Evolutionary conservation across 495 filamentous ascomycete species (phyloP).

Genomic region (Neurospora sp.): DNA sequence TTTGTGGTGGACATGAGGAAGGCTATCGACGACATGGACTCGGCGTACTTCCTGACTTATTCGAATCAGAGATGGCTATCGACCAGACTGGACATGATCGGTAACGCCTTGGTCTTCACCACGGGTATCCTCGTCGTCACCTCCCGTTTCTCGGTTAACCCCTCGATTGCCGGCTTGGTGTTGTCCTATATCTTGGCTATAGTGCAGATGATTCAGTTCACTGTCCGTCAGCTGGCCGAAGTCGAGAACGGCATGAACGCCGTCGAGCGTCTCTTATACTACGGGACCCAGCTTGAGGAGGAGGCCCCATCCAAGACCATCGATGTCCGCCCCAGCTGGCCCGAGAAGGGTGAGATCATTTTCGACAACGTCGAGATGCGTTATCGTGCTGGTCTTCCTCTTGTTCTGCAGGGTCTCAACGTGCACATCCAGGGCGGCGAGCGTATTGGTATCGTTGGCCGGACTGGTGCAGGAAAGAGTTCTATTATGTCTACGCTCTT

Average conservation of each 20-base stretch:
- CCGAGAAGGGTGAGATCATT: conserved; percentile 71
- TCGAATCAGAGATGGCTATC: conserved; percentile 90
- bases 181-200: conserved; percentile 88
- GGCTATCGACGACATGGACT: conserved; percentile 82
- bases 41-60: conserved; percentile 88
- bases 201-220: conserved; percentile 94
- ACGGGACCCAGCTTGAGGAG: conserved; percentile 77
- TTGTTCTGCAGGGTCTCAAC: conserved; percentile 69
- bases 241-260: conserved; percentile 98
- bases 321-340: conserved; percentile 64
- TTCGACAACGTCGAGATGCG: conserved; percentile 87
- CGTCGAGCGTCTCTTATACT: conserved; percentile 88
- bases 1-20: conserved; percentile 59
- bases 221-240: conserved; percentile 87
- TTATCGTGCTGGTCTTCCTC: conserved; percentile 70
- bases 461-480: conserved; percentile 90
- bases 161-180: conserved; percentile 78
- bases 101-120: conserved; percentile 72
- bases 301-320: conserved; percentile 71
- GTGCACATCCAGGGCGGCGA: conserved; percentile 78
- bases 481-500: conserved; percentile 92
- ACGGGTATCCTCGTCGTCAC: conserved; percentile 88
- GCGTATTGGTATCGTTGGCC: conserved; percentile 85
- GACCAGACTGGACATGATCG: conserved; percentile 72
- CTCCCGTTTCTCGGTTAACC: conserved; percentile 76